These are phyloP conservation scores for Microdochium nivale DNA, from an alignment of 2,329 filamentous ascomycete species.

Conservation along the genomic window DNA sequence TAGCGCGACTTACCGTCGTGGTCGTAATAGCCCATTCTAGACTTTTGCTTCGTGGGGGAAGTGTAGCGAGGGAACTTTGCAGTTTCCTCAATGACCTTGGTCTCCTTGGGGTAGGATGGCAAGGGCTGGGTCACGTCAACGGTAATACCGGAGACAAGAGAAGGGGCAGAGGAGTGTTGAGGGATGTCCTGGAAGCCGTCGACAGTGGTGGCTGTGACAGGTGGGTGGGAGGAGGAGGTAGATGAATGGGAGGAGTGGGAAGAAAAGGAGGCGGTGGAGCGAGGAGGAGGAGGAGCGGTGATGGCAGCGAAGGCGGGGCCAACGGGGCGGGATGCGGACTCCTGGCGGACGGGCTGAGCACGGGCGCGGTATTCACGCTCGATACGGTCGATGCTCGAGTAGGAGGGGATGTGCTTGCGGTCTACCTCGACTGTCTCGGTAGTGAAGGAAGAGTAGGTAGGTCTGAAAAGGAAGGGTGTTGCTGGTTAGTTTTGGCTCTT, in stretches of 20 bases:
- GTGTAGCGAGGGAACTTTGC: conserved; percentile 43
- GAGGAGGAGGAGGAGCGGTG: too few relatives aligned
- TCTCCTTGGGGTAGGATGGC: conserved; percentile 44
- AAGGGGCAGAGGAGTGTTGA: conserved; percentile 33
- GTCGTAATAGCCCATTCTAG: conserved; percentile 60
- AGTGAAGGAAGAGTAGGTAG: conserved; percentile 35
- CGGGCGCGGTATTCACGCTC: conserved; percentile 60
- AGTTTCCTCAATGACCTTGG: conserved; percentile 58
- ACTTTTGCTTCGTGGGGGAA: conserved; percentile 30
- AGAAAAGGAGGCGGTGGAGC: conserved; percentile 21
- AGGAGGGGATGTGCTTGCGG: conserved; percentile 37
- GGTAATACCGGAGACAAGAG: conserved; percentile 46
- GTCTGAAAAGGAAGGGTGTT: not conserved
- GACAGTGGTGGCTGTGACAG: conserved; percentile 25
- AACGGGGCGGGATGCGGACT: conserved; percentile 9
- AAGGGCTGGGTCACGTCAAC: conserved; percentile 34
- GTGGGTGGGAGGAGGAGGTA: conserved; percentile 19
- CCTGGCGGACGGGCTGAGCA: conserved; percentile 41
- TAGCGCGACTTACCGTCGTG: conserved; percentile 41
- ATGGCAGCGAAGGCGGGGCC: conserved; percentile 18
- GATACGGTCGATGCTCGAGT: conserved; percentile 50
- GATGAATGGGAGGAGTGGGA: conserved; percentile 21
- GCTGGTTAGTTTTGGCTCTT: not conserved
- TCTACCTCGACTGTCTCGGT: conserved; percentile 62
- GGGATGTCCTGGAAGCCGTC: conserved; percentile 17